These are phyloP conservation scores for Boletus sp. DNA, from an alignment of 1,284 basidiomycete species.

Conservation along the genomic window DNA sequence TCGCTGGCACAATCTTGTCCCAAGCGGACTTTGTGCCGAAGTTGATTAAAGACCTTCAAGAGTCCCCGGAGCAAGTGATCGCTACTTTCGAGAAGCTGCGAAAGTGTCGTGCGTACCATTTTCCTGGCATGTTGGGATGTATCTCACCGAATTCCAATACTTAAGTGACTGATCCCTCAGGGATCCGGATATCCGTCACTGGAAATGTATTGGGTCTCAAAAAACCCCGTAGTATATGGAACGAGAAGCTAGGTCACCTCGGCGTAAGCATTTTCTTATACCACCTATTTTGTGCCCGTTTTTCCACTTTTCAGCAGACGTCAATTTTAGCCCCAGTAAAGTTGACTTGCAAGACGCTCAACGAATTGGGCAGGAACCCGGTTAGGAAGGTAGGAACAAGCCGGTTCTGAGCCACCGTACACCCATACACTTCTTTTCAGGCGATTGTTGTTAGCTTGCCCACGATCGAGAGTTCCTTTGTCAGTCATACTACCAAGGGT, in stretches of 20 bases:
- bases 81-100: slow-evolving; percentile 73
- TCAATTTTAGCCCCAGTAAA: slow-evolving; percentile 65
- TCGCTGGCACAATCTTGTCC: slow-evolving; percentile 67
- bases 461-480: slow-evolving; percentile 93
- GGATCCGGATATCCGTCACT: slow-evolving; percentile 82
- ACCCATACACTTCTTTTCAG: slow-evolving; percentile 36
- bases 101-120: slow-evolving; percentile 50
- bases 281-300: neutral
- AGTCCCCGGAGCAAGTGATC: slow-evolving; percentile 70
- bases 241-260: slow-evolving; percentile 58
- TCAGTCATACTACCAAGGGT: slow-evolving; percentile 76
- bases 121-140: neutral
- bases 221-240: slow-evolving; percentile 74
- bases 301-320: slow-evolving; percentile 37
- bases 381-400: slow-evolving; percentile 54
- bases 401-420: neutral
- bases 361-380: slow-evolving; percentile 70
- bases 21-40: slow-evolving; percentile 80
- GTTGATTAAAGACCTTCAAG: slow-evolving; percentile 70
- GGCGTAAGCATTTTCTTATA: slow-evolving; percentile 39
- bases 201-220: slow-evolving; percentile 77
- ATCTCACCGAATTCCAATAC: slow-evolving; percentile 4
- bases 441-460: slow-evolving; percentile 85
- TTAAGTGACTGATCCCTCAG: slow-evolving; percentile 74
- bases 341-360: slow-evolving; percentile 69